Conservation (phyloP, 768 basidiomycete species). For the Mycena vulgaris region DNA sequence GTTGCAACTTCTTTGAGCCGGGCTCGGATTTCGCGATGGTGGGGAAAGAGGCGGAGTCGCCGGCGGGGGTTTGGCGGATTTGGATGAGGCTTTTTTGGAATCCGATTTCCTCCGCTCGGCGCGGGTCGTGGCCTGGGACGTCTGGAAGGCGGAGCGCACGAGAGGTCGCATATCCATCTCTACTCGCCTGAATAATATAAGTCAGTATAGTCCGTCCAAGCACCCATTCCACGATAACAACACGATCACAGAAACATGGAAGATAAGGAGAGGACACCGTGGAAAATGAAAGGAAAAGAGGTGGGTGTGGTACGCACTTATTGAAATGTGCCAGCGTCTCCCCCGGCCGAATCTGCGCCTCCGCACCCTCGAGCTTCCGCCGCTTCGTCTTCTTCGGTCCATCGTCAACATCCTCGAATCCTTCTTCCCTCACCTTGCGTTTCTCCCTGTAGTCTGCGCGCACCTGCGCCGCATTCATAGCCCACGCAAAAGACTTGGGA, state of each 20-base stretch:
- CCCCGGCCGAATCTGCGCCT: slow-evolving; percentile 67
- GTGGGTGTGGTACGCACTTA: slow-evolving; percentile 70
- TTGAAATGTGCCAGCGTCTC: slow-evolving; percentile 87
- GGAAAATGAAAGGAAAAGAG: too few species aligned
- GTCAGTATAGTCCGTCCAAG: too few species aligned
- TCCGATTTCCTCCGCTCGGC: slow-evolving; percentile 53
- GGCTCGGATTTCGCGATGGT: slow-evolving; percentile 33
- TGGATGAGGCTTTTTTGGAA: not conserved
- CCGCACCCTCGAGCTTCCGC: slow-evolving; percentile 42
- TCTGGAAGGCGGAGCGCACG: slow-evolving; percentile 72
- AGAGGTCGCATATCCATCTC: slow-evolving; percentile 81
- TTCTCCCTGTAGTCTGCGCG: slow-evolving; percentile 67
- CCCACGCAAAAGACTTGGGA: too few species aligned
- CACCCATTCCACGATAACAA: too few species aligned
- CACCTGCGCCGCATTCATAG: too few species aligned
- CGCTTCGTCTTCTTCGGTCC: slow-evolving; percentile 33
- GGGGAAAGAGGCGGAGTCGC: too few species aligned
- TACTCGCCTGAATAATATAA: slow-evolving; percentile 67
- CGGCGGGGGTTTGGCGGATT: not conserved
- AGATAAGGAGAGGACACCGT: too few species aligned
- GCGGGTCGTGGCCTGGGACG: slow-evolving; percentile 67
- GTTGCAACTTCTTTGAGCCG: slow-evolving; percentile 39
- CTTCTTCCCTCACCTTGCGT: slow-evolving; percentile 20
- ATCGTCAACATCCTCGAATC: slow-evolving; percentile 24
- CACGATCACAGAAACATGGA: too few species aligned